phyloP scores from a whole-genome alignment of 1,284 basidiomycete species.

The Salmacisia buchloeana region DNA sequence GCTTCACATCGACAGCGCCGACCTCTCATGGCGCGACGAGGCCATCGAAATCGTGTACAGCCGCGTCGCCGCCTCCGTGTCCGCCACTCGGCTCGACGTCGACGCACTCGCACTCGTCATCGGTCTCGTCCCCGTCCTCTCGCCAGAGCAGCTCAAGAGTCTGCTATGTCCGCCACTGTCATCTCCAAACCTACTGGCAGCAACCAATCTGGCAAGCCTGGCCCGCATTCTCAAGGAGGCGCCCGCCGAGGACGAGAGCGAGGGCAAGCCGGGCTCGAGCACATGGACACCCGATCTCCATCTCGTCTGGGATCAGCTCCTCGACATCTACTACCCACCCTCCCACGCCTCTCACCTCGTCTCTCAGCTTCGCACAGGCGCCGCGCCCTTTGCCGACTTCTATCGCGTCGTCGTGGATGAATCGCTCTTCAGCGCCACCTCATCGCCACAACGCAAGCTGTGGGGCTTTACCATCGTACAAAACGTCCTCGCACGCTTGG shows the following conservation, averaged over 20 bases:
- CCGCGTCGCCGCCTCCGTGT: neutral
- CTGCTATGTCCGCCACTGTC: conserved; percentile 64
- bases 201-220: conserved; percentile 67
- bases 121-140: conserved; percentile 7
- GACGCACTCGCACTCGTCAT: neutral
- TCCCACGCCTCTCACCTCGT: conserved; percentile 19
- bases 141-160: neutral
- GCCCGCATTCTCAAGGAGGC: conserved; percentile 54
- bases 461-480: conserved; percentile 93
- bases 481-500: conserved; percentile 68
- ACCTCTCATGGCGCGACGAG: conserved; percentile 22
- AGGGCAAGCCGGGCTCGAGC: conserved; percentile 35
- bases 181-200: conserved; percentile 62
- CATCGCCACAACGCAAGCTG: conserved; percentile 83
- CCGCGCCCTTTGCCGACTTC: conserved; percentile 77
- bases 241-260: conserved; percentile 59
- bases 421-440: conserved; percentile 73
- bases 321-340: conserved; percentile 62
- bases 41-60: conserved; percentile 23
- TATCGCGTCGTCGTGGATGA: conserved; percentile 87
- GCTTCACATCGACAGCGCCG: neutral
- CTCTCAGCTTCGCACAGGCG: conserved; percentile 51
- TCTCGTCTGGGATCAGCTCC: conserved; percentile 80
- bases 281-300: conserved; percentile 86
- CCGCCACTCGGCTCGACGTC: neutral